Evolutionary conservation across 495 filamentous ascomycete genomes (phyloP).

Genomic region (Neurospora sp.): DNA sequence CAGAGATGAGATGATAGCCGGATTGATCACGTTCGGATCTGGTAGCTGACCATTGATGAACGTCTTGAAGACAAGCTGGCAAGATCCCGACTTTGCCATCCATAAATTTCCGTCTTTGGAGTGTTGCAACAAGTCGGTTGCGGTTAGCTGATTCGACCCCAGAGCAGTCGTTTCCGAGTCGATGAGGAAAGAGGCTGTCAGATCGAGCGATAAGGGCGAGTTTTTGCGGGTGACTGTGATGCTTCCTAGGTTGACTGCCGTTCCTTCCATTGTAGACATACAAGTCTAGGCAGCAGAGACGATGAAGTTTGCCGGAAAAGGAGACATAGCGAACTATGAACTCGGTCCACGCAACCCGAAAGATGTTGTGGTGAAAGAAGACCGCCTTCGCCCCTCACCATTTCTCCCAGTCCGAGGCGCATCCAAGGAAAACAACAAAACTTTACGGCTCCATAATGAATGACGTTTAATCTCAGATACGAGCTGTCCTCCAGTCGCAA

Average conservation of each 20-base stretch:
- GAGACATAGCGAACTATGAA: neutral
- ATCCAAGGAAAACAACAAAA: neutral
- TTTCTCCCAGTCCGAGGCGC: neutral
- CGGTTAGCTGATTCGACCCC: neutral
- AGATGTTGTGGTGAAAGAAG: neutral
- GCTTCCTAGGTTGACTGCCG: slow-evolving; percentile 9
- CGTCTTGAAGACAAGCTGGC: slow-evolving; percentile 12
- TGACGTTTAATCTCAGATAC: neutral
- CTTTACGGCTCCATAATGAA: neutral
- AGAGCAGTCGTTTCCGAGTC: neutral
- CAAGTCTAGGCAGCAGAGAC: neutral
- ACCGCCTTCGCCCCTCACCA: neutral
- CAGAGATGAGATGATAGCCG: neutral
- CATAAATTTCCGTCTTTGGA: slow-evolving; percentile 11
- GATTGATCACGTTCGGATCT: neutral
- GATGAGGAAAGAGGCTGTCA: slow-evolving; percentile 12
- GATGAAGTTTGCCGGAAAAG: neutral
- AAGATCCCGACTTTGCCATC: slow-evolving; percentile 21
- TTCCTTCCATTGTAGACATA: slow-evolving; percentile 5
- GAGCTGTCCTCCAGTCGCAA: neutral
- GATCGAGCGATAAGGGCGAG: slow-evolving; percentile 7
- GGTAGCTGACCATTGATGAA: slow-evolving; percentile 7
- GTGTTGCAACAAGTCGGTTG: slow-evolving; percentile 5
- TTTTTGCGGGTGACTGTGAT: slow-evolving; percentile 10
- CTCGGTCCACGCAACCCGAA: neutral